Evolutionary conservation across 2,329 filamentous ascomycete genomes (phyloP), one percentile per base, ranked within the genome.

Genomic region (Fusarium nematophilum): DNA sequence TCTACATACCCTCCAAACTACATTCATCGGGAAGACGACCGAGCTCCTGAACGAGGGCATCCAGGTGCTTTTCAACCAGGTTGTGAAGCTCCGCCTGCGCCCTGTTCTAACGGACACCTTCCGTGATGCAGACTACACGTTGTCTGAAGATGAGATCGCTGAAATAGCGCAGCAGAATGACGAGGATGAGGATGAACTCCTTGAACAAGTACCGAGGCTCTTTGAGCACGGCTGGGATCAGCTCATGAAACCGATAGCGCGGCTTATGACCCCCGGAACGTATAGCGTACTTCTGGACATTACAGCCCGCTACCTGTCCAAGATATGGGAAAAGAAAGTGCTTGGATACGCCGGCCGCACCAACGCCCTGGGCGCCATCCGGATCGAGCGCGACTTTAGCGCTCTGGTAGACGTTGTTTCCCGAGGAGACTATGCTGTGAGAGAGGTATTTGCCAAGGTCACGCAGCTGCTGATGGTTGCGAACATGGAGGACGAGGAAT

Each of bases 401-500:
- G 90, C 87, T 2, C 87, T 97, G 39, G 86, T 96, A 5, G 79
- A 83, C 18, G 82, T 84, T 0, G 87, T 92, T 2, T 85, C 86
- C 9, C 83, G 81, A 58, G 91, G 89, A 4, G 87, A 90, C 69
- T 97, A 96, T 72, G 85, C 85, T 2, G 84, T 95, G 29, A 82
- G 92, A 26, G 93, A 96, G 70, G 76, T 85, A 3, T 97, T 97
- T 78, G 82, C 84, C 23, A 86, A 88, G 69, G 91, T 90, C 53
- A 83, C 84, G 55, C 92, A 97, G 81, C 89, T 97, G 67, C 86
- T 90, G 53, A 86, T 96, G 81, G 86, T 97, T 13, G 88, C 94
- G 72, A 94, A 93, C 66, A 96, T 97, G 92, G 93, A 97, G 72
- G 91, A 95, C 27, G 93, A 97, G 53, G 94, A 97, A 76, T 97